Evolutionary conservation across 2,329 filamentous ascomycete species (phyloP).

Genomic region (Rhexocercosporidium sp.): DNA sequence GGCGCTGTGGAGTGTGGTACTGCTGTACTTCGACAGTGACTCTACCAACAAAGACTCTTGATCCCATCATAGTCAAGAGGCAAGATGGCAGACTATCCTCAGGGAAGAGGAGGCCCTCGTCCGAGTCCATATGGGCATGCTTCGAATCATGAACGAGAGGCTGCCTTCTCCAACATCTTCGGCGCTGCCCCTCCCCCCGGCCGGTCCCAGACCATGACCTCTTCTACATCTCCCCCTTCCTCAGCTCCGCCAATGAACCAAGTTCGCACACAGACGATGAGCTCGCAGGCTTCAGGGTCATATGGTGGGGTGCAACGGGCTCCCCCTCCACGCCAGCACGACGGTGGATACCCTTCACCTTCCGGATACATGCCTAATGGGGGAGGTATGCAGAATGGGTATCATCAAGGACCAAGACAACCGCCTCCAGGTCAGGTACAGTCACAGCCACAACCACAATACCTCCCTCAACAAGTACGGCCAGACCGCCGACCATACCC

Average conservation of each 20-base stretch:
- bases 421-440: constrained; percentile 40
- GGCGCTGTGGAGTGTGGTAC: constrained; percentile 34
- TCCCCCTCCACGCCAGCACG: constrained; percentile 62
- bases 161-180: constrained; percentile 95
- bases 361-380: constrained; percentile 37
- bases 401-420: constrained; percentile 53
- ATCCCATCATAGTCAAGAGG: constrained; percentile 23
- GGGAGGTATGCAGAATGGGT: constrained; percentile 52
- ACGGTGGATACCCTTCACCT: constrained; percentile 42
- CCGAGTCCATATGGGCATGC: constrained; percentile 49
- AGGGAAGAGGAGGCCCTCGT: constrained; percentile 61
- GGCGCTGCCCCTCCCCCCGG: constrained; percentile 84
- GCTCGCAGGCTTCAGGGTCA: constrained; percentile 42
- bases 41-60: constrained; percentile 15
- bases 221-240: constrained; percentile 65
- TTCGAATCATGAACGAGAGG: constrained; percentile 78
- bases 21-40: constrained; percentile 21
- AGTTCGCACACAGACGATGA: constrained; percentile 82
- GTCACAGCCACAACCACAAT: constrained; percentile 59
- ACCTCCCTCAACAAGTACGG: constrained; percentile 63
- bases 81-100: constrained; percentile 63
- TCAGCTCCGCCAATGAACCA: constrained; percentile 54
- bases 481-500: constrained; percentile 73
- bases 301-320: constrained; percentile 63
- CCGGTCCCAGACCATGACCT: constrained; percentile 94